These are phyloP conservation scores for Alternaria sp. DNA, from an alignment of 2,329 filamentous ascomycete genomes.

Conservation along the genomic window DNA sequence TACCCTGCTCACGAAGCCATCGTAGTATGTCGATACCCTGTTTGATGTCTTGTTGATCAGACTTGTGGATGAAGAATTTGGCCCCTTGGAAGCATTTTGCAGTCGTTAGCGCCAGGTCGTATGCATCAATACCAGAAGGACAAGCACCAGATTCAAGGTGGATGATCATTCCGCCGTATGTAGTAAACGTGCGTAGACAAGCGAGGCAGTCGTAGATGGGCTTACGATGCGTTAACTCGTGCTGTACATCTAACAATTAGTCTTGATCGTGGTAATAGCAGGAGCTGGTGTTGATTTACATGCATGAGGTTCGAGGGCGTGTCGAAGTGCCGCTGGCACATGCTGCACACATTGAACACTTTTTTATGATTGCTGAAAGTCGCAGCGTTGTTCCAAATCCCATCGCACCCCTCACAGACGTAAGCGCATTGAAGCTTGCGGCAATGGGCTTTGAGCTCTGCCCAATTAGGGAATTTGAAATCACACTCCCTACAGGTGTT, in stretches of 20 bases:
- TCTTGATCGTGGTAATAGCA: background rate
- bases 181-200: slow-evolving; percentile 19
- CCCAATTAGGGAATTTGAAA: background rate
- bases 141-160: slow-evolving; percentile 21
- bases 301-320: background rate
- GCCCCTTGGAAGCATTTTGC: slow-evolving; percentile 28
- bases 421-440: background rate
- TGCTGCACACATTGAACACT: background rate
- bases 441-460: background rate
- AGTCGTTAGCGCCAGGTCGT: slow-evolving; percentile 26
- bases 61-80: background rate
- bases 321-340: background rate
- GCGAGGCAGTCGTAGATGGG: slow-evolving; percentile 5
- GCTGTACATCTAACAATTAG: background rate
- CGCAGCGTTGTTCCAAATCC: background rate
- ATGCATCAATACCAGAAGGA: slow-evolving; percentile 4
- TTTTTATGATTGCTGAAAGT: background rate
- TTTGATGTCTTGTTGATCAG: background rate
- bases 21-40: background rate
- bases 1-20: background rate
- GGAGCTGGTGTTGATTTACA: background rate
- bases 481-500: background rate
- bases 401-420: background rate
- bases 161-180: slow-evolving; percentile 23
- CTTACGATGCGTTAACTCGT: background rate